Conservation (phyloP, 371 early-diverging fungal species). For the Mucor mucedo region DNA sequence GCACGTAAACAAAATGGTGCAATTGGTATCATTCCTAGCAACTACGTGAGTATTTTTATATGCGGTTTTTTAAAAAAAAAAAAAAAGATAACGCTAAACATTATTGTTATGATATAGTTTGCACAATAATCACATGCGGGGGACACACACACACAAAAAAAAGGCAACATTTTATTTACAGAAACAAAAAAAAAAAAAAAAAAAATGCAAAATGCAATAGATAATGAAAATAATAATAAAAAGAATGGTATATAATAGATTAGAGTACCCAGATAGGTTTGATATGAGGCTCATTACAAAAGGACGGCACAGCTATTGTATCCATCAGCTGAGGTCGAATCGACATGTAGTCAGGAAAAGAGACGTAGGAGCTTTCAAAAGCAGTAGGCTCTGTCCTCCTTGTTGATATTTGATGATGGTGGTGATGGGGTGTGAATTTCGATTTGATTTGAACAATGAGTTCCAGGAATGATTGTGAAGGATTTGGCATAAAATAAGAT, state of each 20-base stretch:
- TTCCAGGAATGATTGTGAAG: no score
- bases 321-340: slow-evolving; percentile 5
- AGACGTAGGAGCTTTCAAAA: slow-evolving; percentile 35
- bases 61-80: not conserved
- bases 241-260: not conserved
- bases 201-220: not conserved
- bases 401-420: no score
- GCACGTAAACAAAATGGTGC: slow-evolving; percentile 77
- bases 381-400: not conserved
- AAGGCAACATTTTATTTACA: not conserved
- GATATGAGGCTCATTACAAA: slow-evolving; percentile 14
- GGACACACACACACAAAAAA: no score
- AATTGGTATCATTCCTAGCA: slow-evolving; percentile 89
- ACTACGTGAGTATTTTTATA: slow-evolving; percentile 60
- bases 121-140: not conserved
- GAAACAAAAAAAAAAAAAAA: not conserved
- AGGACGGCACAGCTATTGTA: slow-evolving; percentile 13
- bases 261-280: slow-evolving; percentile 13
- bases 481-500: no score
- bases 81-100: not conserved
- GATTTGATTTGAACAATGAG: no score
- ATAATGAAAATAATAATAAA: not conserved
- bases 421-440: no score
- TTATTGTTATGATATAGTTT: not conserved
- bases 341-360: slow-evolving; percentile 26